Evolutionary conservation across 2,329 filamentous ascomycete species (phyloP), one percentile per base, ranked within the genome.

Genomic region (Aureobasidium sp.): DNA sequence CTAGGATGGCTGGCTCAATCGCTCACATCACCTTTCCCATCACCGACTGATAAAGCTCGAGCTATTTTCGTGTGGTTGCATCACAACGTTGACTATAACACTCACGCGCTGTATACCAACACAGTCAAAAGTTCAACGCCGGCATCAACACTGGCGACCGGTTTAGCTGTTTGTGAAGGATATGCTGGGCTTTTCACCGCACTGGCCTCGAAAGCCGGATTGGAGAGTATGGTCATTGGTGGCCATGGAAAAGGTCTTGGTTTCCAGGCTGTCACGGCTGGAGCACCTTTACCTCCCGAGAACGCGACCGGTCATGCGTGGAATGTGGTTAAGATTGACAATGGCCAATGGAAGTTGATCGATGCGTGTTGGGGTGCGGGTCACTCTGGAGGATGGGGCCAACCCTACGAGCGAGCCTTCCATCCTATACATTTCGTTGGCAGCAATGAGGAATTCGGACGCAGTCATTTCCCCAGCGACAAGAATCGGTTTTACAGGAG

Each of bases 41-140:
- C 90, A 0, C 93, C 88, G 0, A 96, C 93, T 0, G 93, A 97
- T 74, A 97, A 97, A 77, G 93, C 94, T 2, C 84, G 94, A 31
- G 91, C 86, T 2, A 90, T 99, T 64, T 97, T 97, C 72, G 90
- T 89, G 1, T 99, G 94, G 94, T 85, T 92, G 44, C 93, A 97
- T 75, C 87, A 97, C 74, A 97, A 97, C 69, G 87, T 99, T 63
- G 82, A 81, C 51, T 99, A 97, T 72, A 90, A 97, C 71, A 85
- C 86, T 0, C 81, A 84, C 29, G 83, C 87, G 27, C 96, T 97
- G 77, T 95, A 95, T 70, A 84, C 81, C 62, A 85, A 79, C 51
- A 84, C 79, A 44, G 78, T 96, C 36, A 81, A 85, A 65, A 79
- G 82, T 8, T 86, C 85, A 45, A 87, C 85, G 0, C 87, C 91